These are phyloP conservation scores for Cylindrotheca fusiformis DNA, from an alignment of 108 stramenopile species.

Conservation along the genomic window DNA sequence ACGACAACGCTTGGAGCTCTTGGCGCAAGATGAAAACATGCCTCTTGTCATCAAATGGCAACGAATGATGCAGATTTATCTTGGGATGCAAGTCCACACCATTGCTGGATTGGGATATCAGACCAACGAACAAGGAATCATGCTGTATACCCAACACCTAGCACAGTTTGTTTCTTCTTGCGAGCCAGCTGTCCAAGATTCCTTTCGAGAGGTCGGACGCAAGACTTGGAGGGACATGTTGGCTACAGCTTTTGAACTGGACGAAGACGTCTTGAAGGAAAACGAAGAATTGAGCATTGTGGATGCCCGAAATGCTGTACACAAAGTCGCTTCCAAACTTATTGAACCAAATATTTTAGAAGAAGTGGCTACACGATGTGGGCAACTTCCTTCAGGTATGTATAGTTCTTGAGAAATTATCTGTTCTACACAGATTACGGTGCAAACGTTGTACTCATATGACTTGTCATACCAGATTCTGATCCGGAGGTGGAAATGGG, in stretches of 20 bases:
- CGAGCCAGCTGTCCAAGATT: constrained; percentile 50
- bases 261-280: constrained; percentile 28
- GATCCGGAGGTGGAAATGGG: constrained; percentile 66
- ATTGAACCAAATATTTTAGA: constrained; percentile 61
- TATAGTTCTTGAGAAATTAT: neutral
- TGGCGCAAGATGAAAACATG: constrained; percentile 35
- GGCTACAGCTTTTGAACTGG: constrained; percentile 57
- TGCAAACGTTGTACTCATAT: too few relatives aligned
- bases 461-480: constrained; percentile 14
- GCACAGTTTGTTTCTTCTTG: constrained; percentile 34
- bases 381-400: constrained; percentile 28
- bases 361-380: constrained; percentile 48
- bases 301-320: constrained; percentile 80
- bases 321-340: constrained; percentile 75
- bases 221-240: constrained; percentile 76
- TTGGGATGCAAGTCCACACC: constrained; percentile 73
- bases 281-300: constrained; percentile 54
- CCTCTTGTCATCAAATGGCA: constrained; percentile 79
- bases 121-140: constrained; percentile 70
- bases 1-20: constrained; percentile 40
- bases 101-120: constrained; percentile 72
- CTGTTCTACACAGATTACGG: neutral
- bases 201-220: constrained; percentile 44
- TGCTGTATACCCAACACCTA: constrained; percentile 72
- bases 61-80: constrained; percentile 78